These are phyloP conservation scores for Exidia glandulosa DNA, from an alignment of 768 basidiomycete species.

Conservation along the genomic window DNA sequence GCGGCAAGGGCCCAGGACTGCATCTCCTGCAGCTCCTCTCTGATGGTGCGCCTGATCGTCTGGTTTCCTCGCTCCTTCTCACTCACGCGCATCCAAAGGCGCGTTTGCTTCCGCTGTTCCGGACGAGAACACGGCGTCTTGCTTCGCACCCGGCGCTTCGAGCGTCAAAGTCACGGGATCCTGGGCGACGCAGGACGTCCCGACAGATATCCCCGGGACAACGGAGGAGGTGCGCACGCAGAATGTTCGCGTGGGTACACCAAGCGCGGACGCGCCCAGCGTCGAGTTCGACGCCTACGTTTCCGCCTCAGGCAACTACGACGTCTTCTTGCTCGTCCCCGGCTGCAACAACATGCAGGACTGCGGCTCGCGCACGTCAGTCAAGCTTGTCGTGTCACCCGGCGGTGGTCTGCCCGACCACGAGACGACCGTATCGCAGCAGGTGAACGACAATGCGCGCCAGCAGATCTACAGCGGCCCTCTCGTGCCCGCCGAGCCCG, in stretches of 20 bases:
- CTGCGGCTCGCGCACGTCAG: constrained; percentile 69
- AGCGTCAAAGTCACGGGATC: constrained; percentile 53
- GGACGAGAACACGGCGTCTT: constrained; percentile 51
- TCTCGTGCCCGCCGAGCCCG: constrained; percentile 58
- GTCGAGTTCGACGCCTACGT: constrained; percentile 90
- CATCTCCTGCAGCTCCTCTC: constrained; percentile 89
- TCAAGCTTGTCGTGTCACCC: constrained; percentile 74
- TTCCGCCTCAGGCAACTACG: constrained; percentile 79
- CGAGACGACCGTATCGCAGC: constrained; percentile 65
- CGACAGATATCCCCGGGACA: constrained; percentile 73
- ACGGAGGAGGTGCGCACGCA: constrained; percentile 64
- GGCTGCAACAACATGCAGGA: constrained; percentile 76
- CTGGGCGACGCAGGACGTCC: constrained; percentile 55
- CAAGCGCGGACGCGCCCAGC: constrained; percentile 51
- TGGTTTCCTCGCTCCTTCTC: neutral
- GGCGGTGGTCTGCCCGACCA: constrained; percentile 52
- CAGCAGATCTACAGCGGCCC: constrained; percentile 70
- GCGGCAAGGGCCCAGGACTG: constrained; percentile 66
- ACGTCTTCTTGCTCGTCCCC: constrained; percentile 74
- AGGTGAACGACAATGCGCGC: constrained; percentile 49
- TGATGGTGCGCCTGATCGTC: constrained; percentile 39
- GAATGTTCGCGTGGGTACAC: constrained; percentile 50
- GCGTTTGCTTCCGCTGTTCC: constrained; percentile 72
- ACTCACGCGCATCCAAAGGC: constrained; percentile 11
- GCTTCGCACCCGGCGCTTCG: constrained; percentile 69